A percentile compares a stretch with the other conserved stretches of the same genome.
phyloP scores from a whole-genome alignment of 768 basidiomycete genomes.

The Suillus hirtellus region DNA sequence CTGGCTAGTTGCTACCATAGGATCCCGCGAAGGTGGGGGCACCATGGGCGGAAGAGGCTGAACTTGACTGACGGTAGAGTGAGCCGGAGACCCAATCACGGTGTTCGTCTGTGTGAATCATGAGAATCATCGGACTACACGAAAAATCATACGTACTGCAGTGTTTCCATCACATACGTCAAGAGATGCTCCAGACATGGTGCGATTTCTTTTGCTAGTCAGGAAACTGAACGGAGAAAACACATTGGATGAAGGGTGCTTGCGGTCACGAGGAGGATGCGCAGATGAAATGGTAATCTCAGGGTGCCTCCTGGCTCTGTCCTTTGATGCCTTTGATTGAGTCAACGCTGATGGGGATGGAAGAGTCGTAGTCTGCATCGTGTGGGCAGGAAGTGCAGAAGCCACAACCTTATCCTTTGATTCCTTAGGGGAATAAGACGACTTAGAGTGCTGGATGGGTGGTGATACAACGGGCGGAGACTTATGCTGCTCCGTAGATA shows the following conservation, averaged over 20 bases:
- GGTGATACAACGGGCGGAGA: conserved; percentile 5
- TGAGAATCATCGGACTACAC: conserved; percentile 12
- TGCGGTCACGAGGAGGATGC: conserved; percentile 35
- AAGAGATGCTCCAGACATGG: conserved; percentile 71
- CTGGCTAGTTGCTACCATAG: conserved; percentile 59
- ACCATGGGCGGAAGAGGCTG: conserved; percentile 40
- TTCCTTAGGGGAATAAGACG: conserved; percentile 22
- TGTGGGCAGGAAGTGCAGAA: not conserved
- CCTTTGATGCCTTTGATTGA: conserved; percentile 17
- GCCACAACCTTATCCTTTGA: conserved; percentile 7
- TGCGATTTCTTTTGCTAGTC: conserved; percentile 57
- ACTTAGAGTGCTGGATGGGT: conserved; percentile 14
- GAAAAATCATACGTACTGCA: conserved; percentile 51
- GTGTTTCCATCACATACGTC: conserved; percentile 77
- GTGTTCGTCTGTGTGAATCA: conserved; percentile 55
- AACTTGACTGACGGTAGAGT: conserved; percentile 64
- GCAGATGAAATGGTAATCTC: conserved; percentile 33
- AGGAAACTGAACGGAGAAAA: conserved; percentile 68
- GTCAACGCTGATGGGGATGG: conserved; percentile 8
- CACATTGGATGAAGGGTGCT: conserved; percentile 44
- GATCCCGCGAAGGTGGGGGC: conserved; percentile 65
- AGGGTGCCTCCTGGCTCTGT: conserved; percentile 19
- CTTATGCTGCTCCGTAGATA: conserved; percentile 24
- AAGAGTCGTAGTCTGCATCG: not conserved
- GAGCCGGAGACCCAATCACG: conserved; percentile 71